Base-by-base conservation (phyloP, 371 early-diverging fungal species). In the Smittium culicis region DNA sequence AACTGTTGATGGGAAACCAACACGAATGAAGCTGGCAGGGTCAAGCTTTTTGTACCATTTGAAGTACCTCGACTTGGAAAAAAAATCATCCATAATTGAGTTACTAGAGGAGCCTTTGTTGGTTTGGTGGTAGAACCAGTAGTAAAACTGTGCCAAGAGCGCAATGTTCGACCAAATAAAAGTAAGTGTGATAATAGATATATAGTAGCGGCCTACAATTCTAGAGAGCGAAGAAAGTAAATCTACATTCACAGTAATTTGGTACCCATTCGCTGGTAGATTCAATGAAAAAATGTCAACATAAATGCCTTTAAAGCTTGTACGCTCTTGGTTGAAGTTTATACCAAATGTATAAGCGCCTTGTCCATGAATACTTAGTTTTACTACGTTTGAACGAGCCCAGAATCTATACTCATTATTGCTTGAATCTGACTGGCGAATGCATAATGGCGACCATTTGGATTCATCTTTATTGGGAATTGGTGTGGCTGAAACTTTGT, bases 141-240 rank as follows among this genome's bases (percentile, higher is more conserved):
- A 73, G 35, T 75, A 77, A 66, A 89, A 74, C 72, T 90, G 90
- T 5, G 78, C 75, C 27, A 75, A 71, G 65, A 87, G 69, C 2
- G 85, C 80, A 66, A 86, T 66, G 25, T 84, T 73, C 2, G 85
- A 86, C 65, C 85, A 82, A 11, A 87, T 74, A 69, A 85, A 87
- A 0, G 87, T 79, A 67, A 88, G 81, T 0, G 84, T 81, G 17
- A 85, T 77, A 31, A 88, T 71, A 61, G 87, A 84, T 69, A 87
- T 86, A 17, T 88, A 84, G 62, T 87, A 85, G 32, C 90, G 78
- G 68, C 86, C 86, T 5, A 88, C 81, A 33, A 85, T 70, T 27
- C 88, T 81, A 58, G 87, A 87, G 35, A 88, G 73, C 67, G 88
- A 86, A 24, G 87, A 86, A 71, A 88, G 88, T 82, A 80, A 84